A percentile compares a stretch with the other conserved stretches of the same genome.
Conservation (phyloP, 129 eudicot species). For the Artemisia tridentata region DNA sequence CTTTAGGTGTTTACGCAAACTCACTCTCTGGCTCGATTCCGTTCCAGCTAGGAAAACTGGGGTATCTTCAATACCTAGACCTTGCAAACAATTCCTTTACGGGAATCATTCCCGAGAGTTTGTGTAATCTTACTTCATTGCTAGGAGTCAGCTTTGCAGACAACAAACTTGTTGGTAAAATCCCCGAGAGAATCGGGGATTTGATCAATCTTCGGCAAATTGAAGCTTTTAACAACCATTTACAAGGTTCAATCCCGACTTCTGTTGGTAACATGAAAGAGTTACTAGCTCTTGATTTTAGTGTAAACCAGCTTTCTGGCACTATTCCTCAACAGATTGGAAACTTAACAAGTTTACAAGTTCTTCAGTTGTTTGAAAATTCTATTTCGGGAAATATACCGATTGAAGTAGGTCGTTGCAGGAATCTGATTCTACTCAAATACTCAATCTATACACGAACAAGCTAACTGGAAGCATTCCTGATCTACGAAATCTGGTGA, state of each 20-base stretch:
- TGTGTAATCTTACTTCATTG: slow-evolving; percentile 58
- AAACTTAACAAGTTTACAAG: slow-evolving; percentile 43
- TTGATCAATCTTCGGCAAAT: slow-evolving; percentile 48
- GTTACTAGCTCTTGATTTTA: slow-evolving; percentile 46
- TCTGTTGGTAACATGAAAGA: slow-evolving; percentile 50
- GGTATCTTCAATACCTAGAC: slow-evolving; percentile 41
- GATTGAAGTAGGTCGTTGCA: slow-evolving; percentile 50
- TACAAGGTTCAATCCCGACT: slow-evolving; percentile 59
- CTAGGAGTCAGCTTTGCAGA: slow-evolving; percentile 32
- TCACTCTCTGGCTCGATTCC: slow-evolving; percentile 71
- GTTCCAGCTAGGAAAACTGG: slow-evolving; percentile 50
- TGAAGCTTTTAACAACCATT: slow-evolving; percentile 42
- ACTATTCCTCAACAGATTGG: slow-evolving; percentile 61
- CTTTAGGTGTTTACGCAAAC: slow-evolving; percentile 45
- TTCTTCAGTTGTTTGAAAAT: slow-evolving; percentile 49
- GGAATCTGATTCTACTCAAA: slow-evolving; percentile 38
- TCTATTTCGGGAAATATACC: slow-evolving; percentile 62
- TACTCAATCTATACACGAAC: slow-evolving; percentile 48
- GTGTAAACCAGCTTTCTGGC: slow-evolving; percentile 54
- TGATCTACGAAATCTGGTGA: slow-evolving; percentile 49
- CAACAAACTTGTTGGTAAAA: slow-evolving; percentile 62
- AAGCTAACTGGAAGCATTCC: slow-evolving; percentile 64
- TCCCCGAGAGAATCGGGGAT: slow-evolving; percentile 61
- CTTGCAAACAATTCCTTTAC: slow-evolving; percentile 55
- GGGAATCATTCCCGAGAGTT: slow-evolving; percentile 62